Evolutionary conservation across 768 basidiomycete genomes (phyloP).

Genomic region (Austroboletus eburneus): DNA sequence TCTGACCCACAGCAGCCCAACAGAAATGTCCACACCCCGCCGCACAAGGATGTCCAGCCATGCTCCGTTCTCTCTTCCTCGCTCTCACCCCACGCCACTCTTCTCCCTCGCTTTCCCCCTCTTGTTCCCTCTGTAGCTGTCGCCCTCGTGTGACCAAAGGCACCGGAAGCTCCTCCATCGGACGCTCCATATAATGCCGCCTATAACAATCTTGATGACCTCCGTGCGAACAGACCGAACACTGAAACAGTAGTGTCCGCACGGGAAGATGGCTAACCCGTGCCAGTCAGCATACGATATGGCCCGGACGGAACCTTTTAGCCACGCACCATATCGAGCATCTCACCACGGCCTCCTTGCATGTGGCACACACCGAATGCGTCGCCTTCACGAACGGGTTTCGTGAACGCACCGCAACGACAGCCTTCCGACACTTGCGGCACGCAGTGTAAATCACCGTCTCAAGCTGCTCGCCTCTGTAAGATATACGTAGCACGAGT

Average conservation of each 20-base stretch:
- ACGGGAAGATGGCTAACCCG: constrained; percentile 68
- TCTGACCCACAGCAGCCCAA: constrained; percentile 47
- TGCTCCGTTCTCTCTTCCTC: constrained; percentile 4
- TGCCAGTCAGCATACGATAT: constrained; percentile 1
- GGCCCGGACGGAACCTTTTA: not conserved
- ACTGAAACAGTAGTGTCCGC: constrained; percentile 63
- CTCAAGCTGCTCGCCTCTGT: constrained; percentile 46
- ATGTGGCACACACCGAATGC: constrained; percentile 54
- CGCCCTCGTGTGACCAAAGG: constrained; percentile 19
- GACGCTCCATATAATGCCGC: constrained; percentile 57
- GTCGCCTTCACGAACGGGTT: constrained; percentile 35
- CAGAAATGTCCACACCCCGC: constrained; percentile 83
- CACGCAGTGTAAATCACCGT: constrained; percentile 71
- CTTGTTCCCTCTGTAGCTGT: constrained; percentile 15
- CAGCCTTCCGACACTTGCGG: constrained; percentile 62
- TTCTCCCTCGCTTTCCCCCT: constrained; percentile 11
- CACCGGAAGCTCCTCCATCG: constrained; percentile 44
- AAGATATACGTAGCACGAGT: not conserved
- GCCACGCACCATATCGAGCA: constrained; percentile 72
- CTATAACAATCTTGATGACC: constrained; percentile 79
- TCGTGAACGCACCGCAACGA: constrained; percentile 37
- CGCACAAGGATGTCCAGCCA: constrained; percentile 62
- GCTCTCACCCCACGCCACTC: constrained; percentile 6
- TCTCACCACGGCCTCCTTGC: constrained; percentile 42
- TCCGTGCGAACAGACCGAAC: constrained; percentile 74